Base-by-base conservation (phyloP, 768 basidiomycete genomes). In the Lentinula detonsa region DNA sequence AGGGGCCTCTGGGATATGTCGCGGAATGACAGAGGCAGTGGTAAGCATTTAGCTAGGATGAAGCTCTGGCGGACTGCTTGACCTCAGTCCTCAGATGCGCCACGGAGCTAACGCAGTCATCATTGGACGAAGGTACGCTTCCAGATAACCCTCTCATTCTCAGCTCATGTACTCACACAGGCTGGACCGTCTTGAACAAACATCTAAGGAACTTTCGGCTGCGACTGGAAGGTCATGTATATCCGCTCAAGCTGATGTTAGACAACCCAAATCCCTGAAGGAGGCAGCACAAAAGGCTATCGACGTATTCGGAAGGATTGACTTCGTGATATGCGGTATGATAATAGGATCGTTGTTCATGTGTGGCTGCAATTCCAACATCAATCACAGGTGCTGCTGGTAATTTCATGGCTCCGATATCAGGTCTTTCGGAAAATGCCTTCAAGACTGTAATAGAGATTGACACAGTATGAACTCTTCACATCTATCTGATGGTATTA, bases 371-470 rank as follows among this genome's bases (percentile, higher is more conserved):
- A 3, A 46, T 18, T 18, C 6, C 6, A 48, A 35, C 31, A 4
- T 52, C 33, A 52, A 52, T 52, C 23, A 51, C 69, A 94, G 93
- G 93, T 64, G 95, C 95, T 46, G 96, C 96, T 61, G 96, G 96
- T 2, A 99, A 98, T 76, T 98, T 98, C 76, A 79, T 99, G 34
- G 89, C 90, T 2, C 88, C 94, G 16, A 91, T 96, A 61, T 83
- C 85, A 40, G 84, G 81, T 1, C 80, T 97, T 61, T 94, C 92
- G 3, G 87, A 91, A 70, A 95, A 93, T 68, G 96, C 87, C 1
- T 98, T 98, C 81, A 84, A 78, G 70, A 94, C 95, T 0, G 95
- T 98, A 34, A 79, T 98, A 61, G 92, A 94, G 69, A 98, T 98
- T 67, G 96, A 98, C 73, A 88, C 92, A 11, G 92, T 91, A 68